These are phyloP conservation scores for Misopates orontium DNA, from an alignment of 257 asterid species.

Conservation along the genomic window DNA sequence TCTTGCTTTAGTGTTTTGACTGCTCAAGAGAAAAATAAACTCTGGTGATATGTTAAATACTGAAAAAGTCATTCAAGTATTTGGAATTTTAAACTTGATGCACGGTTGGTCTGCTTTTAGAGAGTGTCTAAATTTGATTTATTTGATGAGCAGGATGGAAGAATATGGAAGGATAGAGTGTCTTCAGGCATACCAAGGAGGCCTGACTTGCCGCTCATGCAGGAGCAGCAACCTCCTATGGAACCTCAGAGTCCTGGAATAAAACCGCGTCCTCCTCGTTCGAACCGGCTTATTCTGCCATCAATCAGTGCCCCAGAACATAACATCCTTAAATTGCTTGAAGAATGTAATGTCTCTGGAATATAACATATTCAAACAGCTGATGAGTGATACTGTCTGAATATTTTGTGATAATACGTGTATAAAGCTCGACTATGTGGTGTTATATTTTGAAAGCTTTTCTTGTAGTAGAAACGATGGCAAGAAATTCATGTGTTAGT, in stretches of 20 bases:
- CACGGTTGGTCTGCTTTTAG: neutral
- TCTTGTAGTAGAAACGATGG: neutral
- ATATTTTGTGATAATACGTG: constrained; percentile 6
- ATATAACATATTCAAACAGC: constrained; percentile 2
- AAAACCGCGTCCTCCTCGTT: constrained; percentile 46
- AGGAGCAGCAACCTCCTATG: constrained; percentile 37
- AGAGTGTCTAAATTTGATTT: neutral
- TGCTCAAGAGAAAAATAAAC: too few species aligned
- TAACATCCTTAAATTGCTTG: constrained; percentile 48
- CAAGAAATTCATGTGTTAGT: constrained; percentile 2
- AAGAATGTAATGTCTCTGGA: constrained; percentile 42
- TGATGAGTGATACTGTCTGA: neutral
- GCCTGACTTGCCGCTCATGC: constrained; percentile 49
- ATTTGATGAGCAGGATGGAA: constrained; percentile 64
- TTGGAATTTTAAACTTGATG: neutral
- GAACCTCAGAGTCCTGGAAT: constrained; percentile 40
- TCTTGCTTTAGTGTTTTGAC: too few species aligned
- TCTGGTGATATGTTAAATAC: too few species aligned
- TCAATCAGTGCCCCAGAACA: constrained; percentile 59
- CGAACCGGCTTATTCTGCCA: constrained; percentile 52
- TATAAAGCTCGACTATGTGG: constrained; percentile 16
- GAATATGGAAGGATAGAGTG: constrained; percentile 95
- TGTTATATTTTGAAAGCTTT: neutral
- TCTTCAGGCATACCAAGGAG: constrained; percentile 54
- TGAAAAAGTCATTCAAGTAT: too few species aligned